Conservation (phyloP, 768 basidiomycete genomes). For the Russula earlei region DNA sequence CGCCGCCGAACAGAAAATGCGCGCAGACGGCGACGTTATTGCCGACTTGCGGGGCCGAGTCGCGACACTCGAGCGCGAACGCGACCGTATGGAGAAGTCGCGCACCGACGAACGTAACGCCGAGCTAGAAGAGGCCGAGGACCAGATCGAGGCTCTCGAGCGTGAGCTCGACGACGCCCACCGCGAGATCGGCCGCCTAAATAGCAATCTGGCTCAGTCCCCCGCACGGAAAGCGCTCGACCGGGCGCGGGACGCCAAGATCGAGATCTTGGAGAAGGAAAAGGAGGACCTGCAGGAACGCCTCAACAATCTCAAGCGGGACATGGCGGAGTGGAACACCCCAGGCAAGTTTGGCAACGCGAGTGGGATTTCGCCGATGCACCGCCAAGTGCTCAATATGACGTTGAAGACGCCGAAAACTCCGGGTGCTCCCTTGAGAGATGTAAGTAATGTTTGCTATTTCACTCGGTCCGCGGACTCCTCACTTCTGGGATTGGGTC, state of each 20-base stretch:
- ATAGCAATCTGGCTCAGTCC: slow-evolving; percentile 57
- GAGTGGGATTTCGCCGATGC: slow-evolving; percentile 67
- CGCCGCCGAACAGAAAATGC: slow-evolving; percentile 64
- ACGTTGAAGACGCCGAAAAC: slow-evolving; percentile 63
- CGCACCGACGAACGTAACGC: slow-evolving; percentile 23
- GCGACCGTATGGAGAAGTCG: slow-evolving; percentile 28
- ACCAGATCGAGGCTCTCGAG: slow-evolving; percentile 58
- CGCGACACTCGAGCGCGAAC: slow-evolving; percentile 48
- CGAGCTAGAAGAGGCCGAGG: slow-evolving; percentile 31
- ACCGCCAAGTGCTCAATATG: slow-evolving; percentile 61
- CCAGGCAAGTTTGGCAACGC: slow-evolving; percentile 45
- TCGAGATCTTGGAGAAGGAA: slow-evolving; percentile 68
- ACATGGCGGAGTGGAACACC: slow-evolving; percentile 43
- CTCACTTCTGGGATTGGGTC: slow-evolving; percentile 9
- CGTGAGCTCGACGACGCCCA: slow-evolving; percentile 69
- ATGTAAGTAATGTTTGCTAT: slow-evolving; percentile 37
- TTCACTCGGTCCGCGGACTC: slow-evolving; percentile 11
- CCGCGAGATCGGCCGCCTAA: slow-evolving; percentile 62
- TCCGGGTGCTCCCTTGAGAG: slow-evolving; percentile 67
- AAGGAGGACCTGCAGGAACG: slow-evolving; percentile 69
- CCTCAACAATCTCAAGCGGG: slow-evolving; percentile 47
- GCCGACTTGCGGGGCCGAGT: slow-evolving; percentile 43
- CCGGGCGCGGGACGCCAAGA: slow-evolving; percentile 63
- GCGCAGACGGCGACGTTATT: slow-evolving; percentile 46
- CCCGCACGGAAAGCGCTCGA: slow-evolving; percentile 72